Conservation (phyloP, 345 rosid species). For the Euphorbia tirucalli region DNA sequence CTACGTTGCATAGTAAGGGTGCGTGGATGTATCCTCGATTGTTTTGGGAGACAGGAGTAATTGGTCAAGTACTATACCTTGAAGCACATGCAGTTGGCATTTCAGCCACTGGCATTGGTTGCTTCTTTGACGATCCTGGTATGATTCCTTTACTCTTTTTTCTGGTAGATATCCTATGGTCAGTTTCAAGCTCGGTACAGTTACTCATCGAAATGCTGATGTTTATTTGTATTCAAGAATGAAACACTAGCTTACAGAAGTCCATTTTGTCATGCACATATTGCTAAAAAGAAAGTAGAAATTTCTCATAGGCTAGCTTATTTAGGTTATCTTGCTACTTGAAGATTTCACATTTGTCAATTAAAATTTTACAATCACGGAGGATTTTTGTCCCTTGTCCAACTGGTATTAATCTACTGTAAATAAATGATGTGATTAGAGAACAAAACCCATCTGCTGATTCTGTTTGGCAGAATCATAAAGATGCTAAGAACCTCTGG, state of each 20-base stretch:
- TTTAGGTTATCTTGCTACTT: background rate
- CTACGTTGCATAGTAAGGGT: slow-evolving; percentile 48
- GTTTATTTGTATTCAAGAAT: background rate
- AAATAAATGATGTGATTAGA: too few species aligned
- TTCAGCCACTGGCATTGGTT: slow-evolving; percentile 91
- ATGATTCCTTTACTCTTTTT: slow-evolving; percentile 14
- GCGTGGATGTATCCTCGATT: slow-evolving; percentile 86
- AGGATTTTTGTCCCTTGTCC: too few species aligned
- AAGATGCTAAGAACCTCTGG: background rate
- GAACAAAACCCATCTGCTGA: background rate
- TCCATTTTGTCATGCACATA: background rate
- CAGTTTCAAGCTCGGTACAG: background rate
- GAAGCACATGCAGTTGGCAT: slow-evolving; percentile 91
- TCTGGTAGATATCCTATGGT: background rate
- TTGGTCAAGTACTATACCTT: slow-evolving; percentile 83
- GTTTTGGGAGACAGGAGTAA: slow-evolving; percentile 90
- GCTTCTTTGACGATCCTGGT: slow-evolving; percentile 93
- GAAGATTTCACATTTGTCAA: background rate
- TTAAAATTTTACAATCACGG: too few species aligned
- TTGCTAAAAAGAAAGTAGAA: background rate
- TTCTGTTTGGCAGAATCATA: background rate
- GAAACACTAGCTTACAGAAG: background rate
- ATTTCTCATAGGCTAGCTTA: background rate
- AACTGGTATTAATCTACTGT: too few species aligned
- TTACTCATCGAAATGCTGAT: background rate